These are phyloP conservation scores for Cyberlindnera misumaiensis DNA, from an alignment of 805 yeast genomes.

Conservation along the genomic window DNA sequence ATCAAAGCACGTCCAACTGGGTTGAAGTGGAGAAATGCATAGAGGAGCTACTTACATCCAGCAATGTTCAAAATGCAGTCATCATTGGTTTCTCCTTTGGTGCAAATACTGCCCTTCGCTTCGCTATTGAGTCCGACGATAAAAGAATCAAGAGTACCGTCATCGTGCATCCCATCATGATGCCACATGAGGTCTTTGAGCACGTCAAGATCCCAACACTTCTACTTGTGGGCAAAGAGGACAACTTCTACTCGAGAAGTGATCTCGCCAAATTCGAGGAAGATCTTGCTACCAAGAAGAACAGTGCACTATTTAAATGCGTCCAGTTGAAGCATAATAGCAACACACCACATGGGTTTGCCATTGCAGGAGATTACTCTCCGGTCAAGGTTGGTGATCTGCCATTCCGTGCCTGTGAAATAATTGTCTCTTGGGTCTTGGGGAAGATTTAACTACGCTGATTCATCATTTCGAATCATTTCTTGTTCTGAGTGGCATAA, in stretches of 20 bases:
- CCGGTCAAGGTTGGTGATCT: slow-evolving; percentile 25
- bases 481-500: not conserved
- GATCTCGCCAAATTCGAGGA: slow-evolving; percentile 8
- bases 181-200: slow-evolving; percentile 15
- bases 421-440: slow-evolving; percentile 17
- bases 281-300: slow-evolving; percentile 8
- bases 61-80: slow-evolving; percentile 13
- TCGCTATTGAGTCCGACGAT: slow-evolving; percentile 14
- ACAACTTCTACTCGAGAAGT: slow-evolving; percentile 11
- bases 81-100: slow-evolving; percentile 23
- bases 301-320: slow-evolving; percentile 8
- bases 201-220: slow-evolving; percentile 10
- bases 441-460: slow-evolving; percentile 8
- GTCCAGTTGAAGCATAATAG: slow-evolving; percentile 17
- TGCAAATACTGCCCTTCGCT: slow-evolving; percentile 17
- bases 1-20: slow-evolving; percentile 18
- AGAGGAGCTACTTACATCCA: slow-evolving; percentile 15
- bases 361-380: slow-evolving; percentile 33
- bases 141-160: slow-evolving; percentile 13
- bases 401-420: slow-evolving; percentile 20
- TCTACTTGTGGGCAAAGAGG: slow-evolving; percentile 15
- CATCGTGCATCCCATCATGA: slow-evolving; percentile 19
- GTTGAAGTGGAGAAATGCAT: slow-evolving; percentile 8
- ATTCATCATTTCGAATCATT: not conserved
- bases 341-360: slow-evolving; percentile 34